Evolutionary conservation across 2,329 filamentous ascomycete genomes (phyloP), one percentile per base, ranked within the genome.

Genomic region (Neofusicoccum parvum): DNA sequence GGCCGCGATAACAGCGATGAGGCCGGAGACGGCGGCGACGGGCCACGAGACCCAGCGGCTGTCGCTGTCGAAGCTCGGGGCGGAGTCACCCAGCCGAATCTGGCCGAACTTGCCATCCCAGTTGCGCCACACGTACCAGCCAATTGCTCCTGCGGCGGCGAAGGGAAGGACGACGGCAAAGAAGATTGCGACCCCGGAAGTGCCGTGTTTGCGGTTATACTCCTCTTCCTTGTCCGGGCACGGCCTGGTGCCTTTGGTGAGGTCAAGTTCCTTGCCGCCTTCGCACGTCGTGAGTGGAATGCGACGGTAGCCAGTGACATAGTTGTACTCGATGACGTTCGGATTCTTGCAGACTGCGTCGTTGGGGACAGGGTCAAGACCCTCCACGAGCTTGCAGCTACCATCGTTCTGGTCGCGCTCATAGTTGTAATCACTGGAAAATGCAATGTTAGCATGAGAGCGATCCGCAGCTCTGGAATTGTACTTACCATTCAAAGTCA

Each of bases 51-150:
- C 85, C 83, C 91, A 92, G 1, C 90, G 87, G 50, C 89, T 87
- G 62, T 96, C 90, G 68, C 86, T 85, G 73, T 93, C 88, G 68
- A 94, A 74, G 11, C 69, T 68, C 36, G 68, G 69, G 1, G 72
- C 69, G 6, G 69, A 69, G 7, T 97, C 95, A 65, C 95, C 95
- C 14, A 99, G 87, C 23, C 92, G 87, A 75, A 99, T 83, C 75
- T 94, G 90, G 11, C 95, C 95, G 75, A 98, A 96, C 75, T 96
- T 96, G 78, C 88, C 88, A 71, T 88, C 89, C 92, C 92, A 97
- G 78, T 91, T 91, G 67, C 82, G 86, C 83, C 89, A 97, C 20
- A 94, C 89, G 79, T 88, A 97, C 82, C 91, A 97, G 45, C 95
- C 95, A 14, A 90, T 83, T 4, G 83, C 89, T 0, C 81, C 85